Evolutionary conservation across 1,284 basidiomycete genomes (phyloP).

Genomic region (Ceratobasidium sp.): DNA sequence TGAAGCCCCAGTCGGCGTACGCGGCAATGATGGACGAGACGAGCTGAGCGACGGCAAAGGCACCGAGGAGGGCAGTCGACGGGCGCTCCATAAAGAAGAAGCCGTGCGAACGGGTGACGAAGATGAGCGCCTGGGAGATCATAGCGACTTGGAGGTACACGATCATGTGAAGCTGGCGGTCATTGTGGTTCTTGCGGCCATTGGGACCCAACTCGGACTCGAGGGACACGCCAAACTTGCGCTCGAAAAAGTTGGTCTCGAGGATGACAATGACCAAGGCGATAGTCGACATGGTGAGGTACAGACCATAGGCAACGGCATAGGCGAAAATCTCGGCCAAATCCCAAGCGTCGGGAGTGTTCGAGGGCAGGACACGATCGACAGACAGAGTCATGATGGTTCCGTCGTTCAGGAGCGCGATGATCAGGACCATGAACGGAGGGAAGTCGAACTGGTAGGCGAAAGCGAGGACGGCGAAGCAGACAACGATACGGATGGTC

Average conservation of each 20-base stretch:
- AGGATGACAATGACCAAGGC: constrained; percentile 86
- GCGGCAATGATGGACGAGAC: constrained; percentile 95
- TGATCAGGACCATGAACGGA: constrained; percentile 99
- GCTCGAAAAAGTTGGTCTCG: constrained; percentile 89
- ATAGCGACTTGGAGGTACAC: constrained; percentile 94
- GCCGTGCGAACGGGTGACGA: constrained; percentile 94
- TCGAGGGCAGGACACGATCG: constrained; percentile 94
- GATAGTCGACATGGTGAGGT: constrained; percentile 89
- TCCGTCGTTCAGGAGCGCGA: constrained; percentile 96
- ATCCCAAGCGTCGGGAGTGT: constrained; percentile 94
- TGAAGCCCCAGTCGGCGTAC: constrained; percentile 93
- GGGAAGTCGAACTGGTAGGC: constrained; percentile 98
- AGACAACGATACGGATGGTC: constrained; percentile 98
- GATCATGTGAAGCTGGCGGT: constrained; percentile 80
- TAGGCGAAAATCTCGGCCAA: constrained; percentile 95
- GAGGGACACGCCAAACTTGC: constrained; percentile 82
- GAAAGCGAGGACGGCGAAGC: constrained; percentile 95
- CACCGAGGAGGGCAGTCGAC: constrained; percentile 85
- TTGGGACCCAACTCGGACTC: constrained; percentile 58
- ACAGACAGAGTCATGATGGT: constrained; percentile 99
- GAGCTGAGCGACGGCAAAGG: constrained; percentile 93
- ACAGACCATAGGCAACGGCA: constrained; percentile 94
- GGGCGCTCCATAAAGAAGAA: constrained; percentile 99
- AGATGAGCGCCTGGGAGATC: constrained; percentile 98
- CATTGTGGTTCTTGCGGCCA: constrained; percentile 70